Evolutionary conservation across 2,329 filamentous ascomycete genomes (phyloP).

Genomic region (Pseudocercospora crystallina): DNA sequence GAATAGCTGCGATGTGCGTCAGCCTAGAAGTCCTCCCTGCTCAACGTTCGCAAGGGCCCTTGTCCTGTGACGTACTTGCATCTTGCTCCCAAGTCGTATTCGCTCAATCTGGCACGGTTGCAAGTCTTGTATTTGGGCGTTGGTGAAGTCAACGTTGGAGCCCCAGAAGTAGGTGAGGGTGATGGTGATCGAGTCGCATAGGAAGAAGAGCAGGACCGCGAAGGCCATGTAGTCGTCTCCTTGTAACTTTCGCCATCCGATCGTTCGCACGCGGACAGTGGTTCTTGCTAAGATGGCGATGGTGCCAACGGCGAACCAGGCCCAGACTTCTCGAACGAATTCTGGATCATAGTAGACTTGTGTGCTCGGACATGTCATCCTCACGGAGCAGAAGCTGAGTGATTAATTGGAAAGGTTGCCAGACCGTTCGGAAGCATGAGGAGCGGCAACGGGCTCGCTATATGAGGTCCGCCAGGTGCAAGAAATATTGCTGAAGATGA

Average conservation of each 20-base stretch:
- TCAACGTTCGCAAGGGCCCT: neutral
- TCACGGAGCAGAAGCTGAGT: no score
- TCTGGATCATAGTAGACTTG: neutral
- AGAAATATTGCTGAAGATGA: no score
- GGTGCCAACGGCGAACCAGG: slow-evolving; percentile 9
- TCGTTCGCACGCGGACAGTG: neutral
- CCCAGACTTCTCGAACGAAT: slow-evolving; percentile 9
- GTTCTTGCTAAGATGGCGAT: neutral
- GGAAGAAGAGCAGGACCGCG: slow-evolving; percentile 37
- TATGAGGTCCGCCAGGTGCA: no score
- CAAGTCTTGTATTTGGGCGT: neutral
- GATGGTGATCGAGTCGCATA: slow-evolving; percentile 23
- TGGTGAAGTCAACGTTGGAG: slow-evolving; percentile 7
- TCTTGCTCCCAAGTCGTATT: slow-evolving; percentile 4
- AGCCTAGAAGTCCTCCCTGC: slow-evolving; percentile 34
- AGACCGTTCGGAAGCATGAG: no score
- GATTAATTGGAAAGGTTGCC: no score
- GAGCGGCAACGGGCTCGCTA: no score
- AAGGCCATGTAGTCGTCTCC: slow-evolving; percentile 42
- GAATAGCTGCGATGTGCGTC: neutral
- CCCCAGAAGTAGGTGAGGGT: slow-evolving; percentile 2
- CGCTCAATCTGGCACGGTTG: slow-evolving; percentile 2
- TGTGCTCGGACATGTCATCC: slow-evolving; percentile 11
- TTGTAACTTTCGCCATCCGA: slow-evolving; percentile 38
- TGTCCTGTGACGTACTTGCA: slow-evolving; percentile 27